Base-by-base conservation (phyloP, 305 asterid species). In the Striga hermonthica region DNA sequence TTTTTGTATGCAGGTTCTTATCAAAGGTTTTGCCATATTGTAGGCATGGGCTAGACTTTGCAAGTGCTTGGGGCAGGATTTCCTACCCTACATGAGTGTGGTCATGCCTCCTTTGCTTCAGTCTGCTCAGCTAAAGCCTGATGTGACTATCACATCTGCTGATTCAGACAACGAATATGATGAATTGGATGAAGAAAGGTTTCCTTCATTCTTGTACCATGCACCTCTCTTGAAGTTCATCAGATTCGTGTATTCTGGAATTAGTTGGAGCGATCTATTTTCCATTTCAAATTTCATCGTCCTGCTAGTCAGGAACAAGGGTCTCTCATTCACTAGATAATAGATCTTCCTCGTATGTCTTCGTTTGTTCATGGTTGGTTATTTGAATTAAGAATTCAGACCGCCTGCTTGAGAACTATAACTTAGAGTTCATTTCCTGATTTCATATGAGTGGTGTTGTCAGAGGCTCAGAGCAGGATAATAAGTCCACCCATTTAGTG, bases 21-120 rank as follows among this genome's bases (percentile, higher is more conserved):
- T 66, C 8, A 53, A 14, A 13, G 14, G 10, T 72, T 53, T 60
- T 66, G 53, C 47, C 73, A 65, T 75, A 45, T 72, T 75, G 60
- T 73, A 91, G 99, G 99, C 99, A 36, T 94, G 99, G 99, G 97
- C 99, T 69, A 80, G 99, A 65, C 94, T 91, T 58, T 91, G 97
- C 96, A 94, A 94, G 85, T 94, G 98, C 80, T 76, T 91, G 81
- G 97, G 98, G 56, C 96, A 87, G 80, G 99, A 94, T 83, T 94
- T 91, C 80, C 93, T 91, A 64, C 98, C 98, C 62, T 94, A 91
- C 78, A 91, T 94, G 99, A 75, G 84, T 47, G 98, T 94, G 7
- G 98, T 94, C 57, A 94, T 94, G 98, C 98, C 98, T 73, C 97
- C 99, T 66, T 72, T 91, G 86, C 94, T 94, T 71, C 96, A 79